Evolutionary conservation across 352 stramenopile species (phyloP), one percentile per base, ranked within the genome.

Genomic region (Pythium biforme): DNA sequence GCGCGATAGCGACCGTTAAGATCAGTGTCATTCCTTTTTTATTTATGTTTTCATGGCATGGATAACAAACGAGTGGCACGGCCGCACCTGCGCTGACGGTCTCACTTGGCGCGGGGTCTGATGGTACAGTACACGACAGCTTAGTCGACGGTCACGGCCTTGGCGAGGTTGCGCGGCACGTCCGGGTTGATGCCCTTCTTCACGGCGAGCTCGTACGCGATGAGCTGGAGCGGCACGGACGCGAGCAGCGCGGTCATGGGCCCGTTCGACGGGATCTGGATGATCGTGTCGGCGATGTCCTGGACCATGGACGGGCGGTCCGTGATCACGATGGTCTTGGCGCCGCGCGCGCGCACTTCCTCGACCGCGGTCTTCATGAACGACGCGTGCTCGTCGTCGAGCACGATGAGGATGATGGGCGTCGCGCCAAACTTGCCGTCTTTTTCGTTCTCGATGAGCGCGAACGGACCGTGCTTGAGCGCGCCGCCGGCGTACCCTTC

Each of bases 121-220:
- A 15, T 40, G 37, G 27, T 14, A 8, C 11, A 40, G 9, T 17
- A 46, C 20, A 56, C 29, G 12, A 17, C 34, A 17, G 9, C 6
- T 81, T 97, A 99, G 74, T 99, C 97, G 43, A 99, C 97, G 39
- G 97, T 99, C 48, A 99, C 97, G 50, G 94, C 95, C 85, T 99
- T 99, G 50, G 97, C 97, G 45, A 99, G 73, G 78, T 99, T 99
- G 59, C 97, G 88, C 49, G 97, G 97, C 59, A 97, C 96, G 76
- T 99, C 97, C 29, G 97, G 96, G 76, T 99, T 98, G 77, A 99
- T 98, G 55, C 96, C 96, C 69, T 96, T 95, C 47, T 98, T 77
- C 59, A 99, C 86, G 25, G 96, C 94, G 56, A 99, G 88, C 76
- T 99, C 97, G 76, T 99, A 99, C n/a, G 94, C 93, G 70, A 99